Conservation (phyloP, 306 rosid species). For the Senna siamea region DNA sequence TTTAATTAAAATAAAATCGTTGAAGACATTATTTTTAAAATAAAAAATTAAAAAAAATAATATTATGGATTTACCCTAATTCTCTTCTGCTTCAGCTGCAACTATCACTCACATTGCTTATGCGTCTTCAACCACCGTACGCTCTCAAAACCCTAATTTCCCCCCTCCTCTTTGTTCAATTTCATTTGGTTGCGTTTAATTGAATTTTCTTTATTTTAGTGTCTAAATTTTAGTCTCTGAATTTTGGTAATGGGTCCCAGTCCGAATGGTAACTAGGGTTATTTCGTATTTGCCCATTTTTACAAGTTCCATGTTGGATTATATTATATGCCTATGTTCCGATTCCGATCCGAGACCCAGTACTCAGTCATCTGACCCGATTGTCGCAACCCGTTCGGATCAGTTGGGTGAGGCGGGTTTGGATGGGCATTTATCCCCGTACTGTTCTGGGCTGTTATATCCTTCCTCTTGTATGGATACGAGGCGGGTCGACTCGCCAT, state of each 20-base stretch:
- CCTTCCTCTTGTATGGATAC: not conserved
- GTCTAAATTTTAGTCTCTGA: not conserved
- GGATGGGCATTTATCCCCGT: not conserved
- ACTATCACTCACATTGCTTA: not conserved
- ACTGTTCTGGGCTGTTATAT: not conserved
- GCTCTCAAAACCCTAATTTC: conserved; percentile 13
- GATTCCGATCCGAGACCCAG: conserved; percentile 24
- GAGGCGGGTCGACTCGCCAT: conserved; percentile 23
- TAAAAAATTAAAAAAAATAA: no score
- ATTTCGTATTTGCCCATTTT: not conserved
- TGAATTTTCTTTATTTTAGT: not conserved
- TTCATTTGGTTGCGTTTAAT: not conserved
- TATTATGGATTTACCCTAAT: conserved; percentile 19
- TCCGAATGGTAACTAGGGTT: not conserved
- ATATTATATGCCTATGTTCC: not conserved
- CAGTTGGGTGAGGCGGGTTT: conserved; percentile 9
- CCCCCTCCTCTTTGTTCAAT: not conserved
- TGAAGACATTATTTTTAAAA: no score
- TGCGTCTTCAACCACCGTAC: conserved; percentile 10
- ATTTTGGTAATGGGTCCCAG: conserved; percentile 6
- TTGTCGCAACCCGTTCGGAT: not conserved
- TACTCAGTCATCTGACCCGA: conserved; percentile 10
- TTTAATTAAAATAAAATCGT: no score
- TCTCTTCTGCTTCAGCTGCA: not conserved
- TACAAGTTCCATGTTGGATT: not conserved